Base-by-base conservation (phyloP, 1,139 yeast species). In the Blastobotrys proliferans region DNA sequence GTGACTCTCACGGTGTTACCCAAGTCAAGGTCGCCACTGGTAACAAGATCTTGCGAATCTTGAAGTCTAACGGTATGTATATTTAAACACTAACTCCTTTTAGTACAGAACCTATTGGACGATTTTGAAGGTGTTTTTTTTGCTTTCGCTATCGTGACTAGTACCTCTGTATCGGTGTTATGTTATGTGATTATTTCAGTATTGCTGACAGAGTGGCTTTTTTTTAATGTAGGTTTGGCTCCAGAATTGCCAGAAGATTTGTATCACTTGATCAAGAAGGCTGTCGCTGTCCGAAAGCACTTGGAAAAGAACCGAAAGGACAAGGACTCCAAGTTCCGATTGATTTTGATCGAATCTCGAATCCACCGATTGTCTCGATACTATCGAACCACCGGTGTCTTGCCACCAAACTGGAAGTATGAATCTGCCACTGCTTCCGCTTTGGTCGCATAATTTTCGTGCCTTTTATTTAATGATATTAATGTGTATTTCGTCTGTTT, bases 391-490 rank as follows among this genome's bases (percentile, higher is more conserved):
- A 95, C 87, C 66, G 79, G 95, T 70, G 97, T 92, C 68, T 84
- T 92, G 70, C 97, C 98, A 67, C 97, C 98, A 72, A 88, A 85
- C 92, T 92, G 97, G 97, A 92, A 92, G 81, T 92, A 84, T 94
- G 98, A 92, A 80, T 90, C 98, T 63, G 95, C 98, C 71, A 94
- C 98, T 70, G 99, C 99, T 70, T 92, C 98, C 69, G 94, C 99
- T 75, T 83, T 94, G 77, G 98, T 94, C 70, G 90, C 90, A 83
- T 90, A 87, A 73, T 41, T 28, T 4, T 4, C 13, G 13, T 38
- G 10, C 14, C 24, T 4, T 34, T 8, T 34, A 9, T 25, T 26
- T 25, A 24, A 35, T 16, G 30, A 38, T 31, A 24, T 26, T 38
- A 16, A 38, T 20, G n/a, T n/a, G n/a, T n/a, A n/a, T n/a, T n/a